Evolutionary conservation across 345 rosid genomes (phyloP).

Genomic region (Turnera subulata): DNA sequence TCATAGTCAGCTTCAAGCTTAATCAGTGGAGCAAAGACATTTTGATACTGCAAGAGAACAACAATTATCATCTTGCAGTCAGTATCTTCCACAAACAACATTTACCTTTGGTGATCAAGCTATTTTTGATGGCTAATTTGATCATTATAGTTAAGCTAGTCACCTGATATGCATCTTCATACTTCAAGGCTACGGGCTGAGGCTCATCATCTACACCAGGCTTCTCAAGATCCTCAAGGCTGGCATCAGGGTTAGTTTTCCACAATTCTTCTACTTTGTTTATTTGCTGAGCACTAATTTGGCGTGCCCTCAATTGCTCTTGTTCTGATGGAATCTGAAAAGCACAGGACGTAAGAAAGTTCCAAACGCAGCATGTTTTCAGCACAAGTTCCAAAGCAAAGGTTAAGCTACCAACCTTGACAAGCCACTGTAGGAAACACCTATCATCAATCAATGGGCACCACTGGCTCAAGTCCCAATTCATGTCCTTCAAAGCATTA

Average conservation of each 20-base stretch:
- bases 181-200: conserved; percentile 85
- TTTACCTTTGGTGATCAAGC: background rate
- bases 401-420: conserved; percentile 57
- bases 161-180: conserved; percentile 99
- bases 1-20: conserved; percentile 99
- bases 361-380: conserved; percentile 2
- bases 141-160: conserved; percentile 6
- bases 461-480: conserved; percentile 99
- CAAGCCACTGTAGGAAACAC: conserved; percentile 98
- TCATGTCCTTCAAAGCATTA: conserved; percentile 99
- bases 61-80: conserved; percentile 6
- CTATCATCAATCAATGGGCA: conserved; percentile 98
- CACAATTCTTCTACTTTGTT: conserved; percentile 98
- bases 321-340: conserved; percentile 95
- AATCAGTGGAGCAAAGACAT: conserved; percentile 97
- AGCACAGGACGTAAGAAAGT: conserved; percentile 19
- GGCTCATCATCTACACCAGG: conserved; percentile 99
- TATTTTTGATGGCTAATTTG: conserved; percentile 10
- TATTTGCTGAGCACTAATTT: conserved; percentile 98
- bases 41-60: conserved; percentile 84
- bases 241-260: conserved; percentile 97
- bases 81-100: conserved; percentile 5
- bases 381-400: background rate
- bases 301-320: conserved; percentile 98
- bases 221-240: conserved; percentile 98